phyloP scores from a whole-genome alignment of 345 rosid species.

The Murraya koenigii region DNA sequence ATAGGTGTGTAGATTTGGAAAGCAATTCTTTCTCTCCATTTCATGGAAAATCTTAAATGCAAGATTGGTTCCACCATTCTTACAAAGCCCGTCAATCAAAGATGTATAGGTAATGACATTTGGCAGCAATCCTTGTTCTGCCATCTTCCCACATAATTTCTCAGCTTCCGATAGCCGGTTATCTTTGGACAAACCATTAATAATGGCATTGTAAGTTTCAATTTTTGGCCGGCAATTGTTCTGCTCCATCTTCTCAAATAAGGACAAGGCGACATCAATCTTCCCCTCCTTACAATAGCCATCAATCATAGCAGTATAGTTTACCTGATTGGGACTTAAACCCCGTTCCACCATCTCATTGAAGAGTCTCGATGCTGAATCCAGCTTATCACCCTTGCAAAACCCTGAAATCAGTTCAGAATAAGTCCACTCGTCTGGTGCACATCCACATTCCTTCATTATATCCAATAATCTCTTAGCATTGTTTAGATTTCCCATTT shows the following conservation, averaged over 20 bases:
- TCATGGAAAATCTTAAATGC: conserved; percentile 50
- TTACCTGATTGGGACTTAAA: conserved; percentile 43
- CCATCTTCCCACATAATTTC: conserved; percentile 39
- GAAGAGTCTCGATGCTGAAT: conserved; percentile 39
- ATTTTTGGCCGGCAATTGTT: conserved; percentile 34
- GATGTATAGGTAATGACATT: conserved; percentile 57
- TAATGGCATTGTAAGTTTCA: conserved; percentile 54
- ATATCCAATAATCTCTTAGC: conserved; percentile 46
- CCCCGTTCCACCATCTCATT: conserved; percentile 43
- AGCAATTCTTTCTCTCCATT: conserved; percentile 46
- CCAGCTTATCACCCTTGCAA: conserved; percentile 48
- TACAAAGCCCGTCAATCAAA: conserved; percentile 51
- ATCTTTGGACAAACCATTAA: conserved; percentile 43
- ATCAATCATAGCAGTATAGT: conserved; percentile 60
- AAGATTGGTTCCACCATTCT: conserved; percentile 34
- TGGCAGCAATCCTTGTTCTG: conserved; percentile 41
- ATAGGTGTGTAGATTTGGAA: conserved; percentile 53
- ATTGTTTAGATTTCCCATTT: conserved; percentile 35
- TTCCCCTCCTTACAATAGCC: conserved; percentile 58
- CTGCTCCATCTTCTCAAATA: conserved; percentile 49
- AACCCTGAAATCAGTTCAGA: conserved; percentile 60
- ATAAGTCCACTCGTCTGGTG: conserved; percentile 60
- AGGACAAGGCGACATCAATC: conserved; percentile 46
- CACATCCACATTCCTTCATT: conserved; percentile 42
- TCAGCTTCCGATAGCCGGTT: conserved; percentile 40